Percentiles rank a stretch among this genome's conserved stretches.
Conservation (phyloP, 257 asterid genomes). For the Solanum habrochaites region DNA sequence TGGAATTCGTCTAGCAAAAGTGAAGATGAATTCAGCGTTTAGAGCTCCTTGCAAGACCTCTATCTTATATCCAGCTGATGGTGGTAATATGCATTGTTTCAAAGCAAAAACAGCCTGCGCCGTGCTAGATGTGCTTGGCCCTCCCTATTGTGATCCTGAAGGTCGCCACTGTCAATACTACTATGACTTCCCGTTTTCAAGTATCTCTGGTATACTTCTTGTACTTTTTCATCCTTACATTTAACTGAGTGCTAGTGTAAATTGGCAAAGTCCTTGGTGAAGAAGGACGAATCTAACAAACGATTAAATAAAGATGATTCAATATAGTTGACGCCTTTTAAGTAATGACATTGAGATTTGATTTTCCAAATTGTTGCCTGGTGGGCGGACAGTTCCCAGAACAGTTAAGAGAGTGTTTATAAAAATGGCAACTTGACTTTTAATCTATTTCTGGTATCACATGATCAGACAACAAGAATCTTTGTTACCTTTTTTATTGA, state of each 20-base stretch:
- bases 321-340: background rate
- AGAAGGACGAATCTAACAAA: background rate
- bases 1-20: slow-evolving; percentile 45
- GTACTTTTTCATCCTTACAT: background rate
- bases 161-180: slow-evolving; percentile 91
- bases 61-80: slow-evolving; percentile 68
- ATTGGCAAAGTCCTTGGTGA: background rate
- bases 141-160: slow-evolving; percentile 72
- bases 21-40: slow-evolving; percentile 52
- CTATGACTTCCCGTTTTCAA: slow-evolving; percentile 38
- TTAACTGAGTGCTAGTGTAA: background rate
- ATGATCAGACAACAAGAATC: background rate
- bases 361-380: background rate
- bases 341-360: background rate
- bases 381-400: background rate
- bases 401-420: background rate
- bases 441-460: background rate
- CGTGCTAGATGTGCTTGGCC: slow-evolving; percentile 84
- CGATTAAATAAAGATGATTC: too few species aligned
- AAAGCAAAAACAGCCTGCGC: slow-evolving; percentile 81
- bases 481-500: background rate
- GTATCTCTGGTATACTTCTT: slow-evolving; percentile 14
- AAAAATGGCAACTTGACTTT: background rate
- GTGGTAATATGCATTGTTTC: slow-evolving; percentile 84
- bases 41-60: slow-evolving; percentile 53